Evolutionary conservation across 371 early-diverging fungal species (phyloP).

Genomic region (Blastocladiella emersonii): DNA sequence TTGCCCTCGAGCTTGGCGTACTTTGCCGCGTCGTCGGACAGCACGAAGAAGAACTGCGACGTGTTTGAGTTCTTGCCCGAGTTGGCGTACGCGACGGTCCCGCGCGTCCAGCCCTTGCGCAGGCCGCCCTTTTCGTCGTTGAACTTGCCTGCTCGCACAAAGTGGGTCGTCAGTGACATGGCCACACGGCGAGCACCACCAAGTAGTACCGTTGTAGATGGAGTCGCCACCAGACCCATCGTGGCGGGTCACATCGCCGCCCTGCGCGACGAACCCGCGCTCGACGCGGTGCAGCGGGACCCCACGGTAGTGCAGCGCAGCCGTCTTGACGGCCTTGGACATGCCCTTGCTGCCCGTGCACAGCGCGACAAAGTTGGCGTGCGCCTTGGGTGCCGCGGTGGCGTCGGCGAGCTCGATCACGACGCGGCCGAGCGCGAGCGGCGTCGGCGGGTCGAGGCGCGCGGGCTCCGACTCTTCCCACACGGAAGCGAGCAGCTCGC

Average conservation of each 20-base stretch:
- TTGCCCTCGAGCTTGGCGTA: slow-evolving; percentile 49
- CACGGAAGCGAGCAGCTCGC: background rate
- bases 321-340: slow-evolving; percentile 34
- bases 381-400: slow-evolving; percentile 42
- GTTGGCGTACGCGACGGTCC: slow-evolving; percentile 55
- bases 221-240: slow-evolving; percentile 61
- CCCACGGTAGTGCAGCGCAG: slow-evolving; percentile 29
- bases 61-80: slow-evolving; percentile 73
- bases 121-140: slow-evolving; percentile 52
- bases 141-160: slow-evolving; percentile 41
- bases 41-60: slow-evolving; percentile 65
- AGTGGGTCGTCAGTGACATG: too few relatives aligned
- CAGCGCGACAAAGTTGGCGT: slow-evolving; percentile 40
- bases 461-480: background rate
- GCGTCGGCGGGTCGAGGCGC: slow-evolving; percentile 11
- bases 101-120: slow-evolving; percentile 19
- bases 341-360: slow-evolving; percentile 34
- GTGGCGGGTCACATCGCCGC: slow-evolving; percentile 61
- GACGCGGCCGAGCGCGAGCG: slow-evolving; percentile 31
- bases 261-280: slow-evolving; percentile 55
- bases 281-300: slow-evolving; percentile 38
- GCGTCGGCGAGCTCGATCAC: slow-evolving; percentile 26
- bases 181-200: too few relatives aligned
- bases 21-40: slow-evolving; percentile 30
- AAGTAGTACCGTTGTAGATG: too few relatives aligned